phyloP scores from a whole-genome alignment of 805 yeast species.

The Cyberlindnera saturnus region DNA sequence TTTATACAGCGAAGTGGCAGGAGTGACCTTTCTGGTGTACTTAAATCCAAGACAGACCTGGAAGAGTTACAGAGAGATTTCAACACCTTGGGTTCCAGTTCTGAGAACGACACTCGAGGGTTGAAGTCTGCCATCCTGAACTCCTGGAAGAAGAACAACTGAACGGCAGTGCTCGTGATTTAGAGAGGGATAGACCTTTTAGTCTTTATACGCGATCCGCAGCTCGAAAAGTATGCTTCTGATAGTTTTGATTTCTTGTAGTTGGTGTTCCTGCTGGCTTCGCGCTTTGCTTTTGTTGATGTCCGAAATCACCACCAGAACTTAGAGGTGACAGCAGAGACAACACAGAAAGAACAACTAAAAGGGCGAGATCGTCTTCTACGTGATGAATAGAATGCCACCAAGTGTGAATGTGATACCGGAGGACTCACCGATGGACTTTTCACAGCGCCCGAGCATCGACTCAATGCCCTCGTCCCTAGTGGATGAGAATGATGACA shows the following conservation, averaged over 20 bases:
- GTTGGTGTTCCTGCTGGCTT: no score
- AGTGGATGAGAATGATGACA: constrained; percentile 11
- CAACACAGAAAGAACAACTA: no score
- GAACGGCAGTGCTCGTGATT: not conserved
- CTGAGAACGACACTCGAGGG: constrained; percentile 6
- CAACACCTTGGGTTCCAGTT: constrained; percentile 9
- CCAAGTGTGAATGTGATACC: not conserved
- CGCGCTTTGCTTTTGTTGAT: no score
- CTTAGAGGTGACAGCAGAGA: no score
- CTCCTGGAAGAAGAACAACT: constrained; percentile 19
- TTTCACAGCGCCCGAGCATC: constrained; percentile 1
- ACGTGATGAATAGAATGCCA: not conserved
- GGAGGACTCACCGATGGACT: constrained; percentile 1
- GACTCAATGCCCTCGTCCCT: constrained; percentile 12
- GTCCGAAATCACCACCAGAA: no score
- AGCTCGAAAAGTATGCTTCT: no score
- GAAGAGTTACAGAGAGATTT: constrained; percentile 17
- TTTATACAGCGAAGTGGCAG: constrained; percentile 16
- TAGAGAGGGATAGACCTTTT: no score
- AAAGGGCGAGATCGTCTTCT: not conserved
- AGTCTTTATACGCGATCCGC: no score
- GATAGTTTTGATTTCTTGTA: no score
- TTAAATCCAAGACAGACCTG: constrained; percentile 4
- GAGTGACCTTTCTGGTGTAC: constrained; percentile 8
- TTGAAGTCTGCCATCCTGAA: constrained; percentile 14